Conservation (phyloP, 2,329 filamentous ascomycete species). For the Cercospora berteroae region DNA sequence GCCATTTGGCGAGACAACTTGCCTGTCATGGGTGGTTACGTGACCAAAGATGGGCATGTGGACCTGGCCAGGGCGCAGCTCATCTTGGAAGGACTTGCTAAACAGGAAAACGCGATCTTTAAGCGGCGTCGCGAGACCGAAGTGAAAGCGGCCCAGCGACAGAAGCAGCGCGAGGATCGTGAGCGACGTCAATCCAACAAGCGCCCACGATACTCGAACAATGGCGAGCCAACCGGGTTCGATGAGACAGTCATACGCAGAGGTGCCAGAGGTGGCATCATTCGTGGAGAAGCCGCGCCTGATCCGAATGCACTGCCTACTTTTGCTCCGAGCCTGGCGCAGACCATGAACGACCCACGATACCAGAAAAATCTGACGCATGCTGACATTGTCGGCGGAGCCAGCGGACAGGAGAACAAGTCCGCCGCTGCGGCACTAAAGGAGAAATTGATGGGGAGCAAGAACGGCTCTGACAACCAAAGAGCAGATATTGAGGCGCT, state of each 20-base stretch:
- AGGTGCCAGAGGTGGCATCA: slow-evolving; percentile 37
- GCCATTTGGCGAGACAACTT: slow-evolving; percentile 97
- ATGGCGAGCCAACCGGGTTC: slow-evolving; percentile 32
- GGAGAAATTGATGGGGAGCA: slow-evolving; percentile 64
- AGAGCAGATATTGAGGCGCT: slow-evolving; percentile 34
- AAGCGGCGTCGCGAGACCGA: slow-evolving; percentile 81
- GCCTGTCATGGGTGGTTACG: slow-evolving; percentile 86
- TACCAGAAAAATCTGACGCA: slow-evolving; percentile 66
- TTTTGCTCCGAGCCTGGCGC: slow-evolving; percentile 55
- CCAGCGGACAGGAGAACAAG: slow-evolving; percentile 79
- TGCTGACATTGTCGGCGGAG: slow-evolving; percentile 68
- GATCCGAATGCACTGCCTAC: slow-evolving; percentile 52
- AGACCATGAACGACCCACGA: slow-evolving; percentile 54
- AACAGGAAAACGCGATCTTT: slow-evolving; percentile 93
- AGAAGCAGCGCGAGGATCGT: slow-evolving; percentile 74
- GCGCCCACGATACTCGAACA: slow-evolving; percentile 33
- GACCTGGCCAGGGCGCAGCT: slow-evolving; percentile 82
- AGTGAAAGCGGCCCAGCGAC: slow-evolving; percentile 75
- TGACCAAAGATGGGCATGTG: slow-evolving; percentile 92
- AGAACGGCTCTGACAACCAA: slow-evolving; percentile 34
- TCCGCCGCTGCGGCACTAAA: slow-evolving; percentile 88
- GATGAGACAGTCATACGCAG: slow-evolving; percentile 36
- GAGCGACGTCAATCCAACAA: slow-evolving; percentile 50
- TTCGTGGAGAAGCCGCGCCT: slow-evolving; percentile 35
- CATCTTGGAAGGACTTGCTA: slow-evolving; percentile 83